Percentiles rank a stretch among this genome's conserved stretches.
These are phyloP conservation scores for Annulohypoxylon nitens DNA, from an alignment of 495 filamentous ascomycete species.

Conservation along the genomic window DNA sequence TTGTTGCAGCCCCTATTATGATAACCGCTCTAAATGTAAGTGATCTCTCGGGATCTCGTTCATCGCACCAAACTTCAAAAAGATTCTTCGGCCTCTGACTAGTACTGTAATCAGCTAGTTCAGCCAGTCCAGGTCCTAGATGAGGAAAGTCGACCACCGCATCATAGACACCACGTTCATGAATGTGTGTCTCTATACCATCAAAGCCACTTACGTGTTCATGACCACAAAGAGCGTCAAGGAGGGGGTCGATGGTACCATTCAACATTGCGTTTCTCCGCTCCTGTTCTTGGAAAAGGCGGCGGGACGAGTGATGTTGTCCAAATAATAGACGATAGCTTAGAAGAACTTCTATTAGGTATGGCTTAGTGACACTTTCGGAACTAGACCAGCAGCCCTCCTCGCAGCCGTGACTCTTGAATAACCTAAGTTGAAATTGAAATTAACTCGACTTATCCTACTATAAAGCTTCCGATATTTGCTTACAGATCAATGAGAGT, in stretches of 20 bases:
- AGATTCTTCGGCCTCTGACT: slow-evolving; percentile 10
- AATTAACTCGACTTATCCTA: neutral
- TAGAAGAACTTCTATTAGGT: slow-evolving; percentile 19
- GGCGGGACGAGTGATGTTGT: slow-evolving; percentile 9
- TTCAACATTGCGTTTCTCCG: neutral
- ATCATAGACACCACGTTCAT: slow-evolving; percentile 17
- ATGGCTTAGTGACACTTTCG: neutral
- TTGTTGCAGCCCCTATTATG: slow-evolving; percentile 4
- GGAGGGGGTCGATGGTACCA: slow-evolving; percentile 13
- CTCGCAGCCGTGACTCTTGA: slow-evolving; percentile 9
- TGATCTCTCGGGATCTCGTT: slow-evolving; percentile 15
- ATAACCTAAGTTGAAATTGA: neutral
- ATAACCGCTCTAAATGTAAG: slow-evolving; percentile 23
- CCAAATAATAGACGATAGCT: slow-evolving; percentile 23
- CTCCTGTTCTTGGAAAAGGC: neutral
- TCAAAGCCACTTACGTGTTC: neutral
- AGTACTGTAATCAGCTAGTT: slow-evolving; percentile 16
- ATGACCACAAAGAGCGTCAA: slow-evolving; percentile 12
- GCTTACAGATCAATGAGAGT: slow-evolving; percentile 13
- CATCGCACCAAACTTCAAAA: slow-evolving; percentile 15
- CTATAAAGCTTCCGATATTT: neutral
- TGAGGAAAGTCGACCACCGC: slow-evolving; percentile 10
- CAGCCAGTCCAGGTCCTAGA: slow-evolving; percentile 9
- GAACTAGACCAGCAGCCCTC: neutral
- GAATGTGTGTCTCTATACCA: neutral